Evolutionary conservation across 129 eudicot genomes (phyloP).

Genomic region (Escallonia rubra): DNA sequence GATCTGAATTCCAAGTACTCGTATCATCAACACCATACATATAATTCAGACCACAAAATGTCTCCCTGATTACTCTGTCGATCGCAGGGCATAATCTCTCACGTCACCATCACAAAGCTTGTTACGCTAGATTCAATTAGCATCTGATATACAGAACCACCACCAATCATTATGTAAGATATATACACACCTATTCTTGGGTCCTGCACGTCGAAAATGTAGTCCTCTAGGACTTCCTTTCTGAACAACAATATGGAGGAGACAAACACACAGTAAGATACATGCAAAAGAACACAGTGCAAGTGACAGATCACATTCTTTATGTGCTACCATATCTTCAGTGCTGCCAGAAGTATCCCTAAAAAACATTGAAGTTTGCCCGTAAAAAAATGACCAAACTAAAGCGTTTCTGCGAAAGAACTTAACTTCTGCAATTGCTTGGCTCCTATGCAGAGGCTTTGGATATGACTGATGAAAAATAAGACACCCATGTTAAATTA

Average conservation of each 20-base stretch:
- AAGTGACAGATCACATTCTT: slow-evolving; percentile 39
- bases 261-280: slow-evolving; percentile 1
- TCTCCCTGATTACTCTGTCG: slow-evolving; percentile 88
- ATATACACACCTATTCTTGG: slow-evolving; percentile 64
- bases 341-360: slow-evolving; percentile 81
- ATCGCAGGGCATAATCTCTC: slow-evolving; percentile 98
- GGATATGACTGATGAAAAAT: slow-evolving; percentile 58
- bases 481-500: neutral
- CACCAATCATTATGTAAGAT: neutral
- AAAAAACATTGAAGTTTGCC: slow-evolving; percentile 11
- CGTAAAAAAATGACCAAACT: slow-evolving; percentile 2
- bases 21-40: slow-evolving; percentile 86
- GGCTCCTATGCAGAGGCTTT: slow-evolving; percentile 72
- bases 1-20: slow-evolving; percentile 93
- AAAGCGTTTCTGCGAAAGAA: slow-evolving; percentile 3
- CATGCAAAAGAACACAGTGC: neutral
- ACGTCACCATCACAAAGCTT: slow-evolving; percentile 34
- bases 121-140: slow-evolving; percentile 14
- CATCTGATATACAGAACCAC: no score
- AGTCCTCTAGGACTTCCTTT: slow-evolving; percentile 77
- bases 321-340: slow-evolving; percentile 69
- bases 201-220: slow-evolving; percentile 95
- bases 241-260: slow-evolving; percentile 69
- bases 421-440: slow-evolving; percentile 87
- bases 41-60: slow-evolving; percentile 74